These are phyloP conservation scores for Chaetomium globosum DNA, from an alignment of 2,329 filamentous ascomycete genomes.

Conservation along the genomic window DNA sequence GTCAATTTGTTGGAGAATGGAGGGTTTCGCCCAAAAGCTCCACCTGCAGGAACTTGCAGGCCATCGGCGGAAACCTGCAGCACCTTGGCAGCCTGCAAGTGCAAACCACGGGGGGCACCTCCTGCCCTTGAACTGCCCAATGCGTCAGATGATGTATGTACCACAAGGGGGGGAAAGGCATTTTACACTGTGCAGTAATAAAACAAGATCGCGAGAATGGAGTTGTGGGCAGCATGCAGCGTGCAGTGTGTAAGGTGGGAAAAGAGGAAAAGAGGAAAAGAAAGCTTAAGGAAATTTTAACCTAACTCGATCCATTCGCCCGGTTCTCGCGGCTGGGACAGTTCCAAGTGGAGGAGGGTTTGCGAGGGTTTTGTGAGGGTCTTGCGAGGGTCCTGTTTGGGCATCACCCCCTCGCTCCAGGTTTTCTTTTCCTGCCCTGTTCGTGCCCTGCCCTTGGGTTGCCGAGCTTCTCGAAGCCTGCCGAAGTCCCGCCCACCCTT, in stretches of 20 bases:
- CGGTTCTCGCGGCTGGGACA: constrained; percentile 19
- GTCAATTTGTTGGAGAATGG: not conserved
- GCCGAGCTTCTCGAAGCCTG: constrained; percentile 26
- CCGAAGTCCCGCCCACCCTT: constrained; percentile 25
- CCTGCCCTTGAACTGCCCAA: not conserved
- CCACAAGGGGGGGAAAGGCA: not conserved
- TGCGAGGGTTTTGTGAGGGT: not conserved
- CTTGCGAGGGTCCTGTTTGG: not conserved
- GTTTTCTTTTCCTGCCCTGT: constrained; percentile 21
- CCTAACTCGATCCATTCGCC: constrained; percentile 17
- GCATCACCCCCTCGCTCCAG: constrained; percentile 9
- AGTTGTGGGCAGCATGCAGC: constrained; percentile 19
- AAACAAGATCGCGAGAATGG: constrained; percentile 7
- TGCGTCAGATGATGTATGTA: too few species aligned
- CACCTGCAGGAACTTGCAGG: constrained; percentile 13
- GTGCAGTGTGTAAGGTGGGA: not conserved
- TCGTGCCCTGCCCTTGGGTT: constrained; percentile 15
- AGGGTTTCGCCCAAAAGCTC: constrained; percentile 4
- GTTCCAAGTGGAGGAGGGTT: constrained; percentile 1
- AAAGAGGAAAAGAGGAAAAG: too few species aligned
- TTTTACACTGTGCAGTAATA: constrained; percentile 7
- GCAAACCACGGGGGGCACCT: constrained; percentile 4
- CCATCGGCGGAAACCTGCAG: constrained; percentile 13
- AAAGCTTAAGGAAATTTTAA: constrained; percentile 17
- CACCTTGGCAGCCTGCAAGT: not conserved